These are phyloP conservation scores for Colletotrichum eleusines DNA, from an alignment of 2,329 filamentous ascomycete genomes.

Conservation along the genomic window DNA sequence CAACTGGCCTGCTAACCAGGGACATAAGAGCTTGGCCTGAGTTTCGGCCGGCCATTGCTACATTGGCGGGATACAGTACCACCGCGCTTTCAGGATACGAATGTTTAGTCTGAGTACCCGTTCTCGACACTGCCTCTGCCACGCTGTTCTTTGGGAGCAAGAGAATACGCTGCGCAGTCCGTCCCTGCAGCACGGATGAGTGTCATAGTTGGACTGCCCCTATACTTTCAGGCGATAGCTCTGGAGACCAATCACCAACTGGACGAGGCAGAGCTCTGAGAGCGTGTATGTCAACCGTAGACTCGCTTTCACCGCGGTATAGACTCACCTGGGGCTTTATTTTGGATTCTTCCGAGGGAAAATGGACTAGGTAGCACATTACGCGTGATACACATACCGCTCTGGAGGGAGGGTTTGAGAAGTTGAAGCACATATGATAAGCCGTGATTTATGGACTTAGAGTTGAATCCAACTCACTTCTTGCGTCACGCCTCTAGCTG, in stretches of 20 bases:
- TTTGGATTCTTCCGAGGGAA: too few species aligned
- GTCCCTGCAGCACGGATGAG: not conserved
- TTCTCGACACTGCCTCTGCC: not conserved
- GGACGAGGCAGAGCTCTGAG: not conserved
- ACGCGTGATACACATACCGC: too few species aligned
- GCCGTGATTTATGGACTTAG: too few species aligned
- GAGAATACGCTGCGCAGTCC: not conserved
- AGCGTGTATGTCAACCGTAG: not conserved
- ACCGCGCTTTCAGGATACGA: not conserved
- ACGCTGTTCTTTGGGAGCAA: not conserved
- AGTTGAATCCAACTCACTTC: too few species aligned
- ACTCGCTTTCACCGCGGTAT: not conserved
- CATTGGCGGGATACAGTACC: not conserved
- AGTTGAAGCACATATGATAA: too few species aligned
- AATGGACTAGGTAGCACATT: too few species aligned
- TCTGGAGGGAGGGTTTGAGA: too few species aligned
- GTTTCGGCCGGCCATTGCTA: not conserved
- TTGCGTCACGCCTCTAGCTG: too few species aligned
- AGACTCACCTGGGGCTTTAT: too few species aligned
- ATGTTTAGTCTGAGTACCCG: not conserved
- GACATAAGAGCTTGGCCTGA: not conserved
- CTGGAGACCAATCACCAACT: not conserved
- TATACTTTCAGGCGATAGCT: not conserved
- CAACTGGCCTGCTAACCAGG: not conserved
- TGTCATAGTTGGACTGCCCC: not conserved